Conservation (phyloP, 805 yeast genomes). For the Vanderwaltozyma yarrowii region DNA sequence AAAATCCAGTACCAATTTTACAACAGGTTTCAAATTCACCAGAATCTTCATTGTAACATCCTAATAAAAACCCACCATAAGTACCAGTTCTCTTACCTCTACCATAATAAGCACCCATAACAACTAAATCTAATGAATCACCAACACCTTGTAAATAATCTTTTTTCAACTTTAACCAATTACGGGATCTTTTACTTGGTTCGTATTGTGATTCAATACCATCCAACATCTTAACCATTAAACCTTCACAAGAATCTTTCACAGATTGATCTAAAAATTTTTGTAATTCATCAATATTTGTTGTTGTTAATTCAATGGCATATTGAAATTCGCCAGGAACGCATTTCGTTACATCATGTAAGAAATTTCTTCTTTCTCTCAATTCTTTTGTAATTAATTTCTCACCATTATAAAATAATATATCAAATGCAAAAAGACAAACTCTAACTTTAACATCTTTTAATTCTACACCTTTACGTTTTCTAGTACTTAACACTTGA, state of each 20-base stretch:
- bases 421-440: constrained; percentile 86
- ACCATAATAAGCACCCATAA: constrained; percentile 89
- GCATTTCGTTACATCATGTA: constrained; percentile 45
- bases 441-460: constrained; percentile 85
- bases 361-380: constrained; percentile 53
- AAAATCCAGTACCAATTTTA: constrained; percentile 95
- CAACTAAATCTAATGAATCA: constrained; percentile 87
- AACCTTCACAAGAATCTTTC: constrained; percentile 85
- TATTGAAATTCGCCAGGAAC: constrained; percentile 72
- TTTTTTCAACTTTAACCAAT: constrained; percentile 92
- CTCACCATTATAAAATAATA: constrained; percentile 64
- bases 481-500: constrained; percentile 86
- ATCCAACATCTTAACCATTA: constrained; percentile 85
- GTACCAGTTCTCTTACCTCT: constrained; percentile 90
- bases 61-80: constrained; percentile 89
- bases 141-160: constrained; percentile 94
- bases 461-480: constrained; percentile 83
- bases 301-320: constrained; percentile 66
- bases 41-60: constrained; percentile 80
- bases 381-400: constrained; percentile 59
- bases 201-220: constrained; percentile 79
- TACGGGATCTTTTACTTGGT: constrained; percentile 88
- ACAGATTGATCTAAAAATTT: constrained; percentile 80
- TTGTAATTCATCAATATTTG: constrained; percentile 67
- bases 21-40: constrained; percentile 94